These are phyloP conservation scores for Trichoderma koningii DNA, from an alignment of 2,329 filamentous ascomycete species.

Conservation along the genomic window DNA sequence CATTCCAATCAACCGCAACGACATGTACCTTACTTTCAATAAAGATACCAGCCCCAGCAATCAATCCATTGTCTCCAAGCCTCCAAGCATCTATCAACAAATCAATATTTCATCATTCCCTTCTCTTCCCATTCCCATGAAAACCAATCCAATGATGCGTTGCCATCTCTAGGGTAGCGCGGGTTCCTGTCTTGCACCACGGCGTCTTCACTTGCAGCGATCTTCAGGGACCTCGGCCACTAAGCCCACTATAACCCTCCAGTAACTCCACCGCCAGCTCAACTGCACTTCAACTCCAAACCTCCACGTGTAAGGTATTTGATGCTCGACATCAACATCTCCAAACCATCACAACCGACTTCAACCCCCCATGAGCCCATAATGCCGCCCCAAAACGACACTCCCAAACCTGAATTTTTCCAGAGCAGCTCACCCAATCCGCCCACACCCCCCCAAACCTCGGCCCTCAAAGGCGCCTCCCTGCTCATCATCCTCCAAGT, in stretches of 20 bases:
- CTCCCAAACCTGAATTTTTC: not conserved
- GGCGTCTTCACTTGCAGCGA: too few relatives aligned
- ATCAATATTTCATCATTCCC: too few relatives aligned
- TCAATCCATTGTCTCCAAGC: too few relatives aligned
- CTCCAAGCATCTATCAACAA: too few relatives aligned
- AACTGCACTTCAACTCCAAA: not conserved
- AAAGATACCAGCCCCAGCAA: too few relatives aligned
- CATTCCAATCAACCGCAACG: too few relatives aligned
- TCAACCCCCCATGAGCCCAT: not conserved
- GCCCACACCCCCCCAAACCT: conserved; percentile 29
- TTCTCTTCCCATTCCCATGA: too few relatives aligned
- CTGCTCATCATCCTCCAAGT: conserved; percentile 88
- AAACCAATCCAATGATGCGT: too few relatives aligned
- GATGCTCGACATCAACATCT: not conserved
- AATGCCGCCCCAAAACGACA: conserved; percentile 8
- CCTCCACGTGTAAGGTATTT: conserved; percentile 2
- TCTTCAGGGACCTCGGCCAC: not conserved
- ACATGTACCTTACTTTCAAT: too few relatives aligned
- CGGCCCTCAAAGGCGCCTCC: conserved; percentile 69
- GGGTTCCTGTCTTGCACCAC: not conserved
- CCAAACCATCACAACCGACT: not conserved
- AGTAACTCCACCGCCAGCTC: not conserved
- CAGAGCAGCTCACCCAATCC: not conserved
- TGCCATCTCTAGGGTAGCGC: not conserved
- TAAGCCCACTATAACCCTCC: not conserved